Evolutionary conservation across 768 basidiomycete genomes (phyloP), one percentile per base, ranked within the genome.

Genomic region (Tylopilus rubrobrunneus): DNA sequence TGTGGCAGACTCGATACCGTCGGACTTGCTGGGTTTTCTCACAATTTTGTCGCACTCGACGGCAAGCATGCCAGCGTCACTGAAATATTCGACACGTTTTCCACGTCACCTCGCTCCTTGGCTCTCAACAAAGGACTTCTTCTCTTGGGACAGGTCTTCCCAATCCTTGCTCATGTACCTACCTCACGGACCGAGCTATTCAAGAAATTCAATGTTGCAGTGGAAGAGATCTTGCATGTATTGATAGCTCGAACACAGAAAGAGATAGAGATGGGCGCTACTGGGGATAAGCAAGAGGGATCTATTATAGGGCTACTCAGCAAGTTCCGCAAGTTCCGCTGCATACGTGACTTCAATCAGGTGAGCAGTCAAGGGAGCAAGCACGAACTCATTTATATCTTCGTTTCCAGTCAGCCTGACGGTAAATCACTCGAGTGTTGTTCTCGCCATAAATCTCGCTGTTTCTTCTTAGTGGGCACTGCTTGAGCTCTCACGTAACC

Each of bases 21-120:
- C 48, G 81, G n/a, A n/a, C n/a, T n/a, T 33, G 81, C 80, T 7
- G 81, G 82, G 0, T 85, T 84, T 52, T 77, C 78, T 5, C 78
- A 84, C 57, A 71, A 82, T 59, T 85, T 85, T 56, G 75, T 75
- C 14, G 65, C 78, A 0, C 70, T 84, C 5, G 74, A 79, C 14
- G 82, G 82, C 6, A 73, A 78, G 51, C 64, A 62, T 28, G 70
- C 77, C 4, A 56, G 69, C 3, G 71, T 83, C 17, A 68, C 73
- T 3, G 69, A 74, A 5, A 68, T 71, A 2, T 78, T 80, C 33
- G 73, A 76, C 15, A 62, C 70, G 1, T 72, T 77, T 48, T 27
- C 39, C 5, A 53, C 58, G 25, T 61, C 71, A 3, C 54, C 56
- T 17, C 23, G 27, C 1, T 45, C 54, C 5, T 66, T 67, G 6